Evolutionary conservation across 2,329 filamentous ascomycete species (phyloP).

Genomic region (Ceratocystis cubensis): DNA sequence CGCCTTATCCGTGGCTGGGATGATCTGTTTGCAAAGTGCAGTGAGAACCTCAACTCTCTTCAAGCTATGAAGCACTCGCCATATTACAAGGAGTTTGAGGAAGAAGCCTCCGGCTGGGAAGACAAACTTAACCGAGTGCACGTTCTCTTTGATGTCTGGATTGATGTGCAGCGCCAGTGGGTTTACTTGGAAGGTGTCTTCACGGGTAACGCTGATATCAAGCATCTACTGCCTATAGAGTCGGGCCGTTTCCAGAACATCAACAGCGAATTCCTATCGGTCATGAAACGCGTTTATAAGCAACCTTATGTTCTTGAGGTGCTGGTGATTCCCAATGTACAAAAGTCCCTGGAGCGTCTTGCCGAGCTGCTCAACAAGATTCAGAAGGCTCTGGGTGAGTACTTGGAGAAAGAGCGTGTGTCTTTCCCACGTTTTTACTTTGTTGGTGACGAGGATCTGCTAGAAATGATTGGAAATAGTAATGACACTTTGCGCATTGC

Average conservation of each 20-base stretch:
- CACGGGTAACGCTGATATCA: conserved; percentile 96
- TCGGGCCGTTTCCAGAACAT: conserved; percentile 97
- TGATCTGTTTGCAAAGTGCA: conserved; percentile 95
- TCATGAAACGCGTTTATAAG: conserved; percentile 99
- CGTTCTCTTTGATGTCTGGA: conserved; percentile 98
- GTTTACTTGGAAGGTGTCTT: conserved; percentile 98
- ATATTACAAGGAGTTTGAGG: conserved; percentile 98
- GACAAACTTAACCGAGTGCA: conserved; percentile 96
- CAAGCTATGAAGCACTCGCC: conserved; percentile 98
- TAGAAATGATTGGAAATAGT: conserved; percentile 99
- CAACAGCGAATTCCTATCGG: conserved; percentile 96
- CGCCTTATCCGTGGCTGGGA: conserved; percentile 96
- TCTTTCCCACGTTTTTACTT: conserved; percentile 99
- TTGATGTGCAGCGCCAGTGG: conserved; percentile 99
- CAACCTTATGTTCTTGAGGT: conserved; percentile 93
- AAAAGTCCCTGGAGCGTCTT: conserved; percentile 87
- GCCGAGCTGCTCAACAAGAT: conserved; percentile 98
- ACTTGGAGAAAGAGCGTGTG: conserved; percentile 91
- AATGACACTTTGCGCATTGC: conserved; percentile 93
- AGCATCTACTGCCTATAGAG: conserved; percentile 90
- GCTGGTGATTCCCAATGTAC: conserved; percentile 85
- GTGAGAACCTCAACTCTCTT: conserved; percentile 91
- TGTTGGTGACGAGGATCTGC: conserved; percentile 91
- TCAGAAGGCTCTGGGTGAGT: conserved; percentile 95
- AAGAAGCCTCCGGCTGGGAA: conserved; percentile 92